These are phyloP conservation scores for Pythium coloratum DNA, from an alignment of 352 stramenopile genomes.

Conservation along the genomic window DNA sequence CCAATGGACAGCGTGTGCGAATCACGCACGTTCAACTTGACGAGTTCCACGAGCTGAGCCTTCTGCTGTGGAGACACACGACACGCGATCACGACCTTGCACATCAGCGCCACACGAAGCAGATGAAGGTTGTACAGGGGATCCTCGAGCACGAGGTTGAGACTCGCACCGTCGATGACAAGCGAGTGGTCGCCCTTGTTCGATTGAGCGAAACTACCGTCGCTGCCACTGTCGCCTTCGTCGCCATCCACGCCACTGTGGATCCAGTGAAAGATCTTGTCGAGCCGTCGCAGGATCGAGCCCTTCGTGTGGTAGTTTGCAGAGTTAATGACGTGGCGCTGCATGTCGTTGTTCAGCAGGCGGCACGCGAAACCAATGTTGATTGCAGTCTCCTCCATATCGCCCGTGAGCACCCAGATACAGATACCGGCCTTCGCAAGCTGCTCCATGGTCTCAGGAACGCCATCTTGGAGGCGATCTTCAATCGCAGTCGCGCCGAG, in stretches of 20 bases:
- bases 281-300: conserved; percentile 62
- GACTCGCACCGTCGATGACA: conserved; percentile 93
- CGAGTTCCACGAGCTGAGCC: conserved; percentile 95
- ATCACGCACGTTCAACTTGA: conserved; percentile 84
- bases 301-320: conserved; percentile 68
- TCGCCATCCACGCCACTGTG: conserved; percentile 31
- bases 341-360: conserved; percentile 93
- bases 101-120: conserved; percentile 84
- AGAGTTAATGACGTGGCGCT: conserved; percentile 83
- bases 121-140: conserved; percentile 78
- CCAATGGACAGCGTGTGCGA: conserved; percentile 89
- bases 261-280: conserved; percentile 80
- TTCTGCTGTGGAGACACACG: conserved; percentile 98
- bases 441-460: conserved; percentile 79
- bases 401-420: conserved; percentile 88
- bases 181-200: conserved; percentile 74
- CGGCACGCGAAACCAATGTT: conserved; percentile 88
- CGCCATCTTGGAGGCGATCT: conserved; percentile 80
- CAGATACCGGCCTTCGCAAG: conserved; percentile 76
- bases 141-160: conserved; percentile 81
- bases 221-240: conserved; percentile 21
- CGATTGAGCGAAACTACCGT: conserved; percentile 28
- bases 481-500: conserved; percentile 87
- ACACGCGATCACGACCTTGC: conserved; percentile 97
- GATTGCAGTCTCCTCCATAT: conserved; percentile 90